phyloP scores from a whole-genome alignment of 257 asterid genomes.

The Vinca minor region DNA sequence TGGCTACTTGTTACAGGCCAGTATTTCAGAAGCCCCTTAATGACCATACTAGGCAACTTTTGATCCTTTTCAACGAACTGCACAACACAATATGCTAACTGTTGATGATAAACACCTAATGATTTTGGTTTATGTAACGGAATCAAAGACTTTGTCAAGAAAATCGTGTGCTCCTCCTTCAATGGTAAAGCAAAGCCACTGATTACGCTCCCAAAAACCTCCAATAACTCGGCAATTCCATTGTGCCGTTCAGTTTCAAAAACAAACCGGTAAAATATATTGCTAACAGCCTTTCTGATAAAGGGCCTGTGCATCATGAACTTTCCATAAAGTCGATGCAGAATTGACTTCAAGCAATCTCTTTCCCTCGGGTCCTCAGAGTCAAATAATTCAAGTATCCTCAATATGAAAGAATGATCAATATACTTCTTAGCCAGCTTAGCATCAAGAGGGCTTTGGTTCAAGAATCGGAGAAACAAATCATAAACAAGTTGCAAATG shows the following conservation, averaged over 20 bases:
- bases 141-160: constrained; percentile 30
- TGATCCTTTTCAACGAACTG: constrained; percentile 44
- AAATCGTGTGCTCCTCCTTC: constrained; percentile 37
- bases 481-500: constrained; percentile 48
- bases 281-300: constrained; percentile 37
- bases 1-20: constrained; percentile 44
- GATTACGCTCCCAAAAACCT: constrained; percentile 42
- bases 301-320: constrained; percentile 44
- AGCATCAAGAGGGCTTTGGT: constrained; percentile 26
- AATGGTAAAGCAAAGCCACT: constrained; percentile 42
- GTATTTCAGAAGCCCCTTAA: constrained; percentile 31
- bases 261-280: constrained; percentile 34
- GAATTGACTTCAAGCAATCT: constrained; percentile 36
- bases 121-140: constrained; percentile 44
- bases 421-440: constrained; percentile 37
- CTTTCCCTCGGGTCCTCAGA: constrained; percentile 45
- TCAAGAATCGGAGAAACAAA: constrained; percentile 25
- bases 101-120: constrained; percentile 41
- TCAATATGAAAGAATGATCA: constrained; percentile 31
- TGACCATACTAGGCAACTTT: constrained; percentile 29
- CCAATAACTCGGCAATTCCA: constrained; percentile 36
- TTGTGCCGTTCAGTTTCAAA: constrained; percentile 39
- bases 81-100: constrained; percentile 33
- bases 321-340: constrained; percentile 42
- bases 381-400: constrained; percentile 32